Evolutionary conservation across 1,284 basidiomycete species (phyloP).

Genomic region (Filobasidium uniguttulatum): DNA sequence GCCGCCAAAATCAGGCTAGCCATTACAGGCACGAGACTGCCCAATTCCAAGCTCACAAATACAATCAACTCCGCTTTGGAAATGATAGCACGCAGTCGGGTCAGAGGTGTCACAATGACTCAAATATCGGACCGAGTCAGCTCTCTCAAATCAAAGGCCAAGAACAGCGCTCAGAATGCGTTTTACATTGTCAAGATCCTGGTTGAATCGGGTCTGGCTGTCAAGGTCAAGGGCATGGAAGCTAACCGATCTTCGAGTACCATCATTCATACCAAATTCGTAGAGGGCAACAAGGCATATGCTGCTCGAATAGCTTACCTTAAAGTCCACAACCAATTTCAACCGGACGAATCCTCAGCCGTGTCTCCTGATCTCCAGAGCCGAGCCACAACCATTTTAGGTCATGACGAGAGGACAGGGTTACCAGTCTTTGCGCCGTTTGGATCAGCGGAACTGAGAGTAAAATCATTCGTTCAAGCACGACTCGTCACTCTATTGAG

Average conservation of each 20-base stretch:
- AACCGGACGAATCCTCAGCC: background rate
- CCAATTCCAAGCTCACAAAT: constrained; percentile 2
- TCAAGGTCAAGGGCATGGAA: constrained; percentile 13
- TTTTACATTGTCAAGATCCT: constrained; percentile 14
- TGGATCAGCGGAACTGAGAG: constrained; percentile 4
- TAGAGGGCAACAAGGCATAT: constrained; percentile 4
- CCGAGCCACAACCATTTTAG: background rate
- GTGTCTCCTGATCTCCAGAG: background rate
- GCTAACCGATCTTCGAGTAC: constrained; percentile 8
- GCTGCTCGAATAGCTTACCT: constrained; percentile 4
- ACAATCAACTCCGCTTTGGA: constrained; percentile 5
- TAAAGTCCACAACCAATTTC: background rate
- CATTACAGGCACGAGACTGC: constrained; percentile 8
- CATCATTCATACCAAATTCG: constrained; percentile 12
- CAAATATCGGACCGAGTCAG: constrained; percentile 2
- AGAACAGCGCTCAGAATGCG: constrained; percentile 7
- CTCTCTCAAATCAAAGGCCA: background rate
- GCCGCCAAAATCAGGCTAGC: constrained; percentile 5
- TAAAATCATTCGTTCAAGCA: constrained; percentile 8
- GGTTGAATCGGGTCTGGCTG: constrained; percentile 12
- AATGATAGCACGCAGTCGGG: constrained; percentile 4
- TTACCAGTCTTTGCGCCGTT: constrained; percentile 13
- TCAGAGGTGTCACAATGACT: constrained; percentile 1
- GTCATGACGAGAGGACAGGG: background rate
- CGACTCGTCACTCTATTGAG: constrained; percentile 8